Conservation (phyloP, 495 filamentous ascomycete genomes). For the Xylaria bambusicola region DNA sequence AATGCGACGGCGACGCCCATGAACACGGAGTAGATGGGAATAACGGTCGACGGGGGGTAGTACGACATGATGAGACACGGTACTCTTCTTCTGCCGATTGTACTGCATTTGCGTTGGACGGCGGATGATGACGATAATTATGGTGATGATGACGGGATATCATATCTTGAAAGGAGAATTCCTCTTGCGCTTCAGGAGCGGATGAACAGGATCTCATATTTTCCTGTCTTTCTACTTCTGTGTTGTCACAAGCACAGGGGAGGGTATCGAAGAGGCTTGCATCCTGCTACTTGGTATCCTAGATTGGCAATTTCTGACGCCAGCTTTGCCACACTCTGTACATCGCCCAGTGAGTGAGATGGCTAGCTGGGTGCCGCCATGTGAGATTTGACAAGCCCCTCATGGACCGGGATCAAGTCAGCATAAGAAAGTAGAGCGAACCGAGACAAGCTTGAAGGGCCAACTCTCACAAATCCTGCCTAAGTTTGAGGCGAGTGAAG, state of each 20-base stretch:
- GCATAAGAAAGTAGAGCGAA: background rate
- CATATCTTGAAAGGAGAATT: no score
- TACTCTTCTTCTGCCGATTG: no score
- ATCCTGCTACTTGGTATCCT: background rate
- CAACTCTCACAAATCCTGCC: background rate
- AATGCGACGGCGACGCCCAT: slow-evolving; percentile 10
- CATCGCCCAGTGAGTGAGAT: no score
- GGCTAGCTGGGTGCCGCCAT: no score
- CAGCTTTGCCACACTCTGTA: background rate
- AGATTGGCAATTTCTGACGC: background rate
- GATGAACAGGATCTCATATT: background rate
- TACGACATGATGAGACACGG: slow-evolving; percentile 3
- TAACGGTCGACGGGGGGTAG: slow-evolving; percentile 8
- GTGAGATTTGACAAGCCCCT: background rate
- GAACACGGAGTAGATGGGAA: slow-evolving; percentile 14
- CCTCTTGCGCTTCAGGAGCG: no score
- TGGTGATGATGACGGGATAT: no score
- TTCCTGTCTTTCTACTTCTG: background rate
- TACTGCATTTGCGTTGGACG: no score
- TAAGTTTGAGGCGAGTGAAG: background rate
- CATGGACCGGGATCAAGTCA: background rate
- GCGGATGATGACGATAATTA: no score
- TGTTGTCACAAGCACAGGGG: background rate
- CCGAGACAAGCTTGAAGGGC: no score
- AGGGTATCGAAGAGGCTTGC: background rate